Percentiles rank a stretch among this genome's conserved stretches.
Evolutionary conservation across 768 basidiomycete species (phyloP).

Genomic region (Rickenella mellea): DNA sequence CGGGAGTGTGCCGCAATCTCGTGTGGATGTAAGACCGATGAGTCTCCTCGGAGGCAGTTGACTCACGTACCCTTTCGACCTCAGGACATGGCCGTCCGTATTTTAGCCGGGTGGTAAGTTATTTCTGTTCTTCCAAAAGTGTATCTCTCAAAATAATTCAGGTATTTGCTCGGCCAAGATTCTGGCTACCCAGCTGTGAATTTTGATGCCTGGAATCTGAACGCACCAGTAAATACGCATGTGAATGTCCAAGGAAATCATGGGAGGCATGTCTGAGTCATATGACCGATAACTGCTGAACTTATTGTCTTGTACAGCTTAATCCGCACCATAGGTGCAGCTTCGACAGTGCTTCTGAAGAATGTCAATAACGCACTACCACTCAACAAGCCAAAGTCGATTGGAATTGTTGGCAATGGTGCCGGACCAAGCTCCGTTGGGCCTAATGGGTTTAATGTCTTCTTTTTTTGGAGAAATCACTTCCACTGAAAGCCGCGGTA

Average conservation of each 20-base stretch:
- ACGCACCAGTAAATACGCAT: conserved; percentile 12
- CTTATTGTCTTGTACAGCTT: conserved; percentile 11
- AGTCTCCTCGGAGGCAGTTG: neutral
- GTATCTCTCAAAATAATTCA: too few relatives aligned
- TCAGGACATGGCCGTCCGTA: neutral
- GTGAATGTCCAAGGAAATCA: conserved; percentile 28
- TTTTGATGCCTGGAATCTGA: conserved; percentile 18
- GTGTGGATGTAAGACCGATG: conserved; percentile 7
- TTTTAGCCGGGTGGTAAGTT: neutral
- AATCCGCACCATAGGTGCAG: conserved; percentile 27
- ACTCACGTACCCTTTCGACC: neutral
- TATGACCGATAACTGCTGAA: neutral
- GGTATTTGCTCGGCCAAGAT: conserved; percentile 19
- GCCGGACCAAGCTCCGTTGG: neutral
- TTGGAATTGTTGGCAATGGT: neutral
- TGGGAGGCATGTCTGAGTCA: neutral
- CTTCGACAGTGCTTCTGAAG: conserved; percentile 30
- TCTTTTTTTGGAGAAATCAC: neutral
- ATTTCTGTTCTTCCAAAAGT: too few relatives aligned
- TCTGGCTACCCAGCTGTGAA: conserved; percentile 22
- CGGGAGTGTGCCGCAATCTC: conserved; percentile 5
- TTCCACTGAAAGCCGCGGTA: conserved; percentile 14
- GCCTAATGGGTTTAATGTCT: neutral
- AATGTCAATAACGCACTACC: conserved; percentile 19
- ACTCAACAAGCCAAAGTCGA: conserved; percentile 19